Evolutionary conservation across 441 rosid species (phyloP).

Genomic region (Daphne laureola): DNA sequence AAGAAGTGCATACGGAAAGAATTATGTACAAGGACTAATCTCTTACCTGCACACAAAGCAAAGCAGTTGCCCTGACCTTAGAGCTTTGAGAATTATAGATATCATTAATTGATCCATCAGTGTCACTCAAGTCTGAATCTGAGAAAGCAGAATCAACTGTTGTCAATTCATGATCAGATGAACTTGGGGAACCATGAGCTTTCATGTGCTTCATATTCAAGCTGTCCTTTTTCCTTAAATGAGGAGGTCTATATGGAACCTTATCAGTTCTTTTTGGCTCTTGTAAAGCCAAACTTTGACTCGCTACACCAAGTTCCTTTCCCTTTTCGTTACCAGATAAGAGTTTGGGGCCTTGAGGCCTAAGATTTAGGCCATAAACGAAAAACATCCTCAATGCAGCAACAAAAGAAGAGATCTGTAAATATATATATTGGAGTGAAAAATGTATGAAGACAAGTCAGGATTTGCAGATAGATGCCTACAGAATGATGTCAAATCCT

Average conservation of each 20-base stretch:
- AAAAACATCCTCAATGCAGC: conserved; percentile 69
- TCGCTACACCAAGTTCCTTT: conserved; percentile 27
- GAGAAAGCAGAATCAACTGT: conserved; percentile 45
- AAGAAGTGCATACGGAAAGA: conserved; percentile 1
- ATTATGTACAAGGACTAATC: neutral
- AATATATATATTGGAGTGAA: conserved; percentile 11
- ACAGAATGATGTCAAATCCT: conserved; percentile 4
- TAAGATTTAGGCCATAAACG: conserved; percentile 51
- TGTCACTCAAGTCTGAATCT: conserved; percentile 91
- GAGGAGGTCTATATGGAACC: conserved; percentile 85
- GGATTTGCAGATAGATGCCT: neutral
- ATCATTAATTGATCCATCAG: conserved; percentile 54
- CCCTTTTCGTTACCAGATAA: conserved; percentile 27
- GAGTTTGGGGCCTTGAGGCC: conserved; percentile 29
- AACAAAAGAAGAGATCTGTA: conserved; percentile 76
- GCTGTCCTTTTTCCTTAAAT: conserved; percentile 65
- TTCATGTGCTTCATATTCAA: conserved; percentile 27
- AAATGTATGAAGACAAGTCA: conserved; percentile 4
- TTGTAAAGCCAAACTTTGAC: conserved; percentile 29
- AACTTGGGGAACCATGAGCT: conserved; percentile 29
- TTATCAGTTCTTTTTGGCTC: conserved; percentile 27
- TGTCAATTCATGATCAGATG: conserved; percentile 40
- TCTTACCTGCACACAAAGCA: conserved; percentile 73
- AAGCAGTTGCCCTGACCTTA: conserved; percentile 81
- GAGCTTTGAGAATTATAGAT: conserved; percentile 40